phyloP scores from a whole-genome alignment of 305 asterid species.

The Rubia balearica region DNA sequence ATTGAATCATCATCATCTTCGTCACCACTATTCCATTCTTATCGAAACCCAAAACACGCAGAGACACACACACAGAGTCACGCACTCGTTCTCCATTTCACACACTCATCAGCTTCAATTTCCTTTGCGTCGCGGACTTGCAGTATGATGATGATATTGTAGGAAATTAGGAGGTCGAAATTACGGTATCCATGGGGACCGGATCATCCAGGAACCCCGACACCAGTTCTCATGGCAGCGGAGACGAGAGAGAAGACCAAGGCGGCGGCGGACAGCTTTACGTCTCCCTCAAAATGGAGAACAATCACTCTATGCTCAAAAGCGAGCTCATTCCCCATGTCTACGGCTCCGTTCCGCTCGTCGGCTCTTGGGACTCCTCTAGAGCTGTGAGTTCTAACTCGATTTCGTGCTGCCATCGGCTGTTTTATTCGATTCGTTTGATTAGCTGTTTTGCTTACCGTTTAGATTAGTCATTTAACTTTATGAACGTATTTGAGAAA shows the following conservation, averaged over 20 bases:
- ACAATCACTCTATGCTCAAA: slow-evolving; percentile 37
- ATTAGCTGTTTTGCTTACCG: background rate
- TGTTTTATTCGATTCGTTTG: background rate
- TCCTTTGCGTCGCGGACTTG: background rate
- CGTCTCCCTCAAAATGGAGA: slow-evolving; percentile 83
- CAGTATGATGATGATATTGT: background rate
- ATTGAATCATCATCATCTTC: background rate
- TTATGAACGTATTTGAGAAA: background rate
- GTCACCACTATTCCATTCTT: slow-evolving; percentile 11
- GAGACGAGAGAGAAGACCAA: slow-evolving; percentile 50
- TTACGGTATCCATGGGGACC: slow-evolving; percentile 43
- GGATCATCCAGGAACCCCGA: slow-evolving; percentile 55
- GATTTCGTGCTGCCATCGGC: too few relatives aligned
- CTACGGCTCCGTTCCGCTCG: slow-evolving; percentile 83
- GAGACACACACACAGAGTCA: background rate
- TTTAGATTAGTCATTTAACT: background rate
- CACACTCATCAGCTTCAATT: background rate
- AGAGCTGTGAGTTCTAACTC: slow-evolving; percentile 48
- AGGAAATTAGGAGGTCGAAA: slow-evolving; percentile 1
- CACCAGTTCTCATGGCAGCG: slow-evolving; percentile 50
- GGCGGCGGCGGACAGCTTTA: slow-evolving; percentile 77
- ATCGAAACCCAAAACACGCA: slow-evolving; percentile 1
- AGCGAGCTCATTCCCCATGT: slow-evolving; percentile 82
- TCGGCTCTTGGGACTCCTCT: slow-evolving; percentile 90
- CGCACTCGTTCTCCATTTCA: background rate